phyloP scores from a whole-genome alignment of 495 filamentous ascomycete genomes.

The Lophiotrema nucula region DNA sequence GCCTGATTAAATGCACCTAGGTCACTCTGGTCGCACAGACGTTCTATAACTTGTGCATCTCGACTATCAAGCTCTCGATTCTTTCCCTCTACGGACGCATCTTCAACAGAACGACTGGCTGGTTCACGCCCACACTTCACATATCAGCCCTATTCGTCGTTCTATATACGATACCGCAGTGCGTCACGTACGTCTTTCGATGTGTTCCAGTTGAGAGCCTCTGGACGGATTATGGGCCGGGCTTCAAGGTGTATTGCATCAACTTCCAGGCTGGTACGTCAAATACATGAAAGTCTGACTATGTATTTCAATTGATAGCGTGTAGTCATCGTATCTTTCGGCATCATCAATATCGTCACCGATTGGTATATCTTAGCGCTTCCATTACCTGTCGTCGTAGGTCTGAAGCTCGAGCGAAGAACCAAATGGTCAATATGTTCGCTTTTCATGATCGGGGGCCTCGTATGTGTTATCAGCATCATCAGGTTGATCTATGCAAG shows the following conservation, averaged over 20 bases:
- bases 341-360: slow-evolving; percentile 34
- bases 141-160: slow-evolving; percentile 28
- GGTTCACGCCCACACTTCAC: slow-evolving; percentile 18
- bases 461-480: slow-evolving; percentile 20
- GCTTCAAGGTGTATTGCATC: slow-evolving; percentile 3
- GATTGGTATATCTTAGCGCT: slow-evolving; percentile 36
- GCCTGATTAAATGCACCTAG: background rate
- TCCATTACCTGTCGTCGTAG: slow-evolving; percentile 35
- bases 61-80: slow-evolving; percentile 15
- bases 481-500: slow-evolving; percentile 11
- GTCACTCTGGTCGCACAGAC: slow-evolving; percentile 8
- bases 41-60: slow-evolving; percentile 19
- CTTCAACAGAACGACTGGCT: slow-evolving; percentile 3
- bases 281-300: background rate
- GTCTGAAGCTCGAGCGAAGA: slow-evolving; percentile 28
- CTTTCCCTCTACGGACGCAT: slow-evolving; percentile 14
- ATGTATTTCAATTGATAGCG: background rate
- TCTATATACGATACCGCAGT: slow-evolving; percentile 28
- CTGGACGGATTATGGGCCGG: slow-evolving; percentile 17
- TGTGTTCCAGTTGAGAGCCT: slow-evolving; percentile 32
- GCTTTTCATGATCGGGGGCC: slow-evolving; percentile 13
- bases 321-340: slow-evolving; percentile 18
- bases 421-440: slow-evolving; percentile 30
- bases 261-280: slow-evolving; percentile 20
- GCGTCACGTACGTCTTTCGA: slow-evolving; percentile 30